These are phyloP conservation scores for Dioszegia crocea DNA, from an alignment of 768 basidiomycete genomes.

Conservation along the genomic window DNA sequence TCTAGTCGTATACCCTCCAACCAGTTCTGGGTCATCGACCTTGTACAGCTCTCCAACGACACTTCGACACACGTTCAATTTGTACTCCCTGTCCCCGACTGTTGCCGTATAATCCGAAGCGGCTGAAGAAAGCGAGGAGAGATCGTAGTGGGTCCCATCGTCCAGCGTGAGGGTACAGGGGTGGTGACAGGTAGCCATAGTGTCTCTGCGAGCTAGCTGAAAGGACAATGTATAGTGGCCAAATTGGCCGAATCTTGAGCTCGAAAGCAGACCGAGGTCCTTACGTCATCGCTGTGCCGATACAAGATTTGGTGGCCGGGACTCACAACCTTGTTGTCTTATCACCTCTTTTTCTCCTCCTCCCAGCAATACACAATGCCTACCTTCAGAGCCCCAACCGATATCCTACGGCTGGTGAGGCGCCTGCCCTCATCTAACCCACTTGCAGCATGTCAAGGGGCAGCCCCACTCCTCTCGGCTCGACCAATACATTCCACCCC, in stretches of 20 bases:
- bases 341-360: background rate
- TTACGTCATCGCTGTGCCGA: background rate
- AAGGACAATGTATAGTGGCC: background rate
- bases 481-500: slow-evolving; percentile 16
- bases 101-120: slow-evolving; percentile 30
- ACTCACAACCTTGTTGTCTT: too few relatives aligned
- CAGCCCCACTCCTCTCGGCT: background rate
- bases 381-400: background rate
- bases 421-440: background rate
- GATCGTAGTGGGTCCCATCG: slow-evolving; percentile 47
- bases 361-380: background rate
- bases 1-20: slow-evolving; percentile 38
- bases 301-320: background rate
- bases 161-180: slow-evolving; percentile 43
- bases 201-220: background rate
- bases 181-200: background rate
- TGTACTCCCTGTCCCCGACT: slow-evolving; percentile 36
- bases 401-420: background rate
- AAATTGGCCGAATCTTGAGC: background rate
- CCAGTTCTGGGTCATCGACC: slow-evolving; percentile 37
- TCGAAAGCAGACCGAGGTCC: background rate
- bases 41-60: slow-evolving; percentile 45
- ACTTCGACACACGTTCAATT: slow-evolving; percentile 44
- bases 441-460: background rate
- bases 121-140: slow-evolving; percentile 41